phyloP scores from a whole-genome alignment of 108 stramenopile species.

The Cyclostephanos invisitatus region DNA sequence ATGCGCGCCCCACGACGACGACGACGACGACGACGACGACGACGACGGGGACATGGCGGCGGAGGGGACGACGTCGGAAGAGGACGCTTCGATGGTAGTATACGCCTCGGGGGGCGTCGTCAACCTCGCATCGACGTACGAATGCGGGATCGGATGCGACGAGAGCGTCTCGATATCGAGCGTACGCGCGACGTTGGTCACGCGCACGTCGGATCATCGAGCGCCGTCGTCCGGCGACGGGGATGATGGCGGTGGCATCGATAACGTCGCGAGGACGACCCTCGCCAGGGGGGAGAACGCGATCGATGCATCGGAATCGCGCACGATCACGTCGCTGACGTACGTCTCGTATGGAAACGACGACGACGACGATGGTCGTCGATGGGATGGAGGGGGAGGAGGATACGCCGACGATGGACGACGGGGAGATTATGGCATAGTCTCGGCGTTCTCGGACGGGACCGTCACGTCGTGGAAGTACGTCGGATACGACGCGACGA shows the following conservation, averaged over 20 bases:
- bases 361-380: background rate
- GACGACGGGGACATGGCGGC: background rate
- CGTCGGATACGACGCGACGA: background rate
- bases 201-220: slow-evolving; percentile 16
- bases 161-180: slow-evolving; percentile 1
- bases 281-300: slow-evolving; percentile 39
- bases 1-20: background rate
- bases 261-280: background rate
- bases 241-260: background rate
- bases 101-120: slow-evolving; percentile 36
- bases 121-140: slow-evolving; percentile 25
- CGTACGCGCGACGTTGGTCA: slow-evolving; percentile 28
- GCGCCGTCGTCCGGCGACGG: no score
- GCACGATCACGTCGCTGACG: slow-evolving; percentile 25
- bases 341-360: slow-evolving; percentile 10
- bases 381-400: background rate
- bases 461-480: slow-evolving; percentile 64
- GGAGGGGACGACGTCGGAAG: background rate
- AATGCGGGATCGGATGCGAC: background rate
- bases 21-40: no score
- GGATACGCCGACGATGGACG: no score
- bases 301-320: slow-evolving; percentile 27
- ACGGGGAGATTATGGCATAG: slow-evolving; percentile 30
- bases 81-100: slow-evolving; percentile 5
- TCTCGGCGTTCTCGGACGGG: slow-evolving; percentile 81